Percentiles rank a stretch among this genome's conserved stretches.
These are phyloP conservation scores for Hanseniaspora meyeri DNA, from an alignment of 805 yeast species.

Conservation along the genomic window DNA sequence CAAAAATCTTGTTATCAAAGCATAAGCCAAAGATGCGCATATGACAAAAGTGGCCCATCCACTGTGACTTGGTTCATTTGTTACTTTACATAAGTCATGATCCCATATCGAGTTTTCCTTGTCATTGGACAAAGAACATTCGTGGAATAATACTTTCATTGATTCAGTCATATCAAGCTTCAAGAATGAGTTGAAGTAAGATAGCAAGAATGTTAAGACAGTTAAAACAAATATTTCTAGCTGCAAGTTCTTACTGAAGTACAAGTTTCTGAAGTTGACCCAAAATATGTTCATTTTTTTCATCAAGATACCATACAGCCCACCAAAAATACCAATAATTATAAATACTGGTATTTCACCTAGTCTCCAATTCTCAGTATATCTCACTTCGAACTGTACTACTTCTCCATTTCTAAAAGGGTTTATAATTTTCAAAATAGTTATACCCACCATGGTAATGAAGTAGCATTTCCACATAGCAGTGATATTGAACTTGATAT, in stretches of 20 bases:
- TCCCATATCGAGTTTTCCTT: constrained; percentile 28
- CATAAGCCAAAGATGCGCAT: constrained; percentile 46
- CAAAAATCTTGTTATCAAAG: constrained; percentile 57
- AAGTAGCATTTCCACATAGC: constrained; percentile 88
- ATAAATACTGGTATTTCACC: constrained; percentile 74
- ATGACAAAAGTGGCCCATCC: constrained; percentile 25
- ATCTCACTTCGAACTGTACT: constrained; percentile 83
- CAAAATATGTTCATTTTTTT: constrained; percentile 63
- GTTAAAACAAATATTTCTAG: constrained; percentile 63
- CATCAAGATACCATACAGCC: constrained; percentile 71
- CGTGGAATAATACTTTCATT: constrained; percentile 81
- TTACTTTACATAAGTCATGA: constrained; percentile 32
- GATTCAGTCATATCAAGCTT: constrained; percentile 87
- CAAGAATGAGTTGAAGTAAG: constrained; percentile 74
- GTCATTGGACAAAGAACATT: constrained; percentile 42
- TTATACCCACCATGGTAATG: constrained; percentile 78
- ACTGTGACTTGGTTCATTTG: constrained; percentile 22
- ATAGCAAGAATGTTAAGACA: constrained; percentile 55
- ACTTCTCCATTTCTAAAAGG: constrained; percentile 93
- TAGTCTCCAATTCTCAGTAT: constrained; percentile 74
- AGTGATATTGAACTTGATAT: constrained; percentile 39
- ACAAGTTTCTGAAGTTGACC: constrained; percentile 65
- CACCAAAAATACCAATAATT: constrained; percentile 79
- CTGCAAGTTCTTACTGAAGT: constrained; percentile 42
- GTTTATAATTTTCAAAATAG: constrained; percentile 64